Evolutionary conservation across 805 yeast species (phyloP).

Genomic region (Metschnikowia noctiluminum): DNA sequence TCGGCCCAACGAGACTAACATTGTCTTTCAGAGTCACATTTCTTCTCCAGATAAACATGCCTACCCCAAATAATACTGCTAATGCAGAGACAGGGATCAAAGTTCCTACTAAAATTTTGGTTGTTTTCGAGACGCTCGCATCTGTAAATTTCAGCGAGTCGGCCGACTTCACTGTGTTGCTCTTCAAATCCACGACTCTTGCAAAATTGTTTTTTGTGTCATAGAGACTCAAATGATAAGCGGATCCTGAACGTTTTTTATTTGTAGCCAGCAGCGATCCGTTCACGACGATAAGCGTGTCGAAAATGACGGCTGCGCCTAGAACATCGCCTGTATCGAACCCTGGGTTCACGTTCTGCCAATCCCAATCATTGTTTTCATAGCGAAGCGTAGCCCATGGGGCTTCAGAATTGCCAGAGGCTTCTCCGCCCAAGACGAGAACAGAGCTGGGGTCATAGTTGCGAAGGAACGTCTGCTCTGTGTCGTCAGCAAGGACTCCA

Average conservation of each 20-base stretch:
- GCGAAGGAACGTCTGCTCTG: slow-evolving; percentile 26
- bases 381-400: slow-evolving; percentile 37
- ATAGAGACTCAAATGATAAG: slow-evolving; percentile 39
- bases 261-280: slow-evolving; percentile 5
- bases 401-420: slow-evolving; percentile 39
- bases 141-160: slow-evolving; percentile 15
- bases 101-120: slow-evolving; percentile 37
- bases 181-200: slow-evolving; percentile 26
- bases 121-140: slow-evolving; percentile 14
- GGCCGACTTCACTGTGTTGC: slow-evolving; percentile 18
- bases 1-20: slow-evolving; percentile 9
- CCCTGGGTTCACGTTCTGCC: slow-evolving; percentile 29
- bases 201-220: slow-evolving; percentile 34
- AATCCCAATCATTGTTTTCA: slow-evolving; percentile 30
- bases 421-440: slow-evolving; percentile 61
- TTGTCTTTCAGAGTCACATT: slow-evolving; percentile 3
- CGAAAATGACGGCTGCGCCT: slow-evolving; percentile 54
- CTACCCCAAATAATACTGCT: slow-evolving; percentile 6
- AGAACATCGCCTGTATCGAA: slow-evolving; percentile 26
- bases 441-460: slow-evolving; percentile 38
- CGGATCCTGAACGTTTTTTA: slow-evolving; percentile 2
- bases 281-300: slow-evolving; percentile 46
- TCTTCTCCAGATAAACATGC: slow-evolving; percentile 8
- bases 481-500: slow-evolving; percentile 21
- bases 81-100: slow-evolving; percentile 33